A percentile compares a stretch with the other conserved stretches of the same genome.
These are phyloP conservation scores for Boletellus ananas DNA, from an alignment of 768 basidiomycete species.

Conservation along the genomic window DNA sequence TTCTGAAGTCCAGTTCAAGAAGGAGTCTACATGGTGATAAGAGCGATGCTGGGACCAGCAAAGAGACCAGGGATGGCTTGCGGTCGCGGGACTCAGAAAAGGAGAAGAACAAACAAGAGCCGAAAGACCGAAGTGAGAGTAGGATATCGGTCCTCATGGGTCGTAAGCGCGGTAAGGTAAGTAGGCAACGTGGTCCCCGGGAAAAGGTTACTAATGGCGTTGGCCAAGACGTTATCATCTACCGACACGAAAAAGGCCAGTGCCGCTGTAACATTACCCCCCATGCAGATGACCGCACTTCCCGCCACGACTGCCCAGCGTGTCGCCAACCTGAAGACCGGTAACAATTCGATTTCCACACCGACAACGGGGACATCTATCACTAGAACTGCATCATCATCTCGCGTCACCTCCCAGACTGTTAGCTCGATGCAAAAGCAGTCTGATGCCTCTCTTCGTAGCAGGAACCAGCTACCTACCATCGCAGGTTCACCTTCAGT, in stretches of 20 bases:
- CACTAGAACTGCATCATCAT: constrained; percentile 44
- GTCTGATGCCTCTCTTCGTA: constrained; percentile 77
- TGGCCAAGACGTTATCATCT: constrained; percentile 72
- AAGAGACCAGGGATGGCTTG: constrained; percentile 55
- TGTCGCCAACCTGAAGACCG: constrained; percentile 74
- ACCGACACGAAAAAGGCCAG: constrained; percentile 73
- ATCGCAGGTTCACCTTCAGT: constrained; percentile 94
- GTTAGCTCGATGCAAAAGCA: constrained; percentile 85
- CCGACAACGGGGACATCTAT: constrained; percentile 39
- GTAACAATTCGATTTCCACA: constrained; percentile 43
- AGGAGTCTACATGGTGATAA: constrained; percentile 70
- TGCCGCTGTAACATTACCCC: constrained; percentile 71
- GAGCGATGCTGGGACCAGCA: constrained; percentile 34
- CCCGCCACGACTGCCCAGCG: constrained; percentile 80
- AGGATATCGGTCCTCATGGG: constrained; percentile 86
- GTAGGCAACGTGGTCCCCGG: constrained; percentile 16
- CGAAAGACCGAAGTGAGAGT: constrained; percentile 85
- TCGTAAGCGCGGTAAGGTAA: constrained; percentile 87
- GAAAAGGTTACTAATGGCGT: constrained; percentile 8
- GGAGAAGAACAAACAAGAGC: constrained; percentile 64
- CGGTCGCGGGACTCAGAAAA: constrained; percentile 42
- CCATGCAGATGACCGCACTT: constrained; percentile 86
- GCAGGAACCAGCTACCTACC: constrained; percentile 75
- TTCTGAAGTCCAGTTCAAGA: constrained; percentile 83
- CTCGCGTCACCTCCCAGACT: constrained; percentile 75